Conservation (phyloP, 108 stramenopile genomes). For the Discostella stelligeroides region DNA sequence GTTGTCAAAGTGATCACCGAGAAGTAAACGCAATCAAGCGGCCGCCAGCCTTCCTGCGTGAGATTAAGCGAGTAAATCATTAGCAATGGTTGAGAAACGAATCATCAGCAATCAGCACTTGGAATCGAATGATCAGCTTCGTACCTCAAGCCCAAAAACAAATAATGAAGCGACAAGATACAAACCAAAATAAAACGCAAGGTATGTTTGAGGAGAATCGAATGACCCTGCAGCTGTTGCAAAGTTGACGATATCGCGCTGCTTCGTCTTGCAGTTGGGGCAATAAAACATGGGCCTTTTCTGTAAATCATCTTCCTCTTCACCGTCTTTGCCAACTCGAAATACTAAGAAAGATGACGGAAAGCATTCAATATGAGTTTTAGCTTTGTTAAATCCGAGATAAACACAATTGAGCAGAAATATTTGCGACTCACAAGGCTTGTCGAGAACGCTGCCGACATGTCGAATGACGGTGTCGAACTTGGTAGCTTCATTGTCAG, state of each 20-base stretch:
- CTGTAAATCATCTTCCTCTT: constrained; percentile 31
- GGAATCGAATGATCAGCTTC: neutral
- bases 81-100: too few relatives aligned
- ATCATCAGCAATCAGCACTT: too few relatives aligned
- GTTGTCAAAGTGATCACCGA: constrained; percentile 85
- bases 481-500: constrained; percentile 5
- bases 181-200: constrained; percentile 75
- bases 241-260: constrained; percentile 81
- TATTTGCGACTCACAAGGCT: constrained; percentile 11
- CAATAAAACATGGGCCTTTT: constrained; percentile 75
- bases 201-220: constrained; percentile 71
- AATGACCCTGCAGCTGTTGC: constrained; percentile 66
- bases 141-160: constrained; percentile 78
- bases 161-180: constrained; percentile 80
- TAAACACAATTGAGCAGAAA: neutral
- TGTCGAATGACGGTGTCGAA: constrained; percentile 31
- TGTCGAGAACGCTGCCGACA: constrained; percentile 28
- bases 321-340: constrained; percentile 8
- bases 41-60: constrained; percentile 50
- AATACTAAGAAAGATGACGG: constrained; percentile 3
- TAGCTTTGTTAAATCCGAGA: constrained; percentile 12
- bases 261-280: constrained; percentile 78
- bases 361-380: neutral
- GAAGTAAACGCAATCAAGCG: constrained; percentile 89
- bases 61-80: too few relatives aligned